A percentile compares a stretch with the other conserved stretches of the same genome.
Evolutionary conservation across 257 asterid species (phyloP).

Genomic region (Nicotiana knightiana): DNA sequence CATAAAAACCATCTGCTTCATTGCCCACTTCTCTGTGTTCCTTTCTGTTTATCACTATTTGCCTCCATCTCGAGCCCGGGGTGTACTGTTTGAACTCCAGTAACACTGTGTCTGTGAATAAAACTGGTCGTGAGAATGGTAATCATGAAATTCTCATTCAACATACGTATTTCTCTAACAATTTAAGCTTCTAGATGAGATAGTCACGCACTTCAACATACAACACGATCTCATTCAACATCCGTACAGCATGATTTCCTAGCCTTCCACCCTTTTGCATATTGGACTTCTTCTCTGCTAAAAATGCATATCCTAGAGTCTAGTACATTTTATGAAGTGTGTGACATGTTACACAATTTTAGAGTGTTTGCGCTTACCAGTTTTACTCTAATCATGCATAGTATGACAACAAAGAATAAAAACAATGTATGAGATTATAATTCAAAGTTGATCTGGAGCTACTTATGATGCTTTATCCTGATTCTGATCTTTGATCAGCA

Average conservation of each 20-base stretch:
- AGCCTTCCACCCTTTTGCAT: no score
- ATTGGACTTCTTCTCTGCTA: no score
- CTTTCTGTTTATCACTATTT: constrained; percentile 32
- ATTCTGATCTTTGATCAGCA: not conserved
- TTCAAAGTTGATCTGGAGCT: not conserved
- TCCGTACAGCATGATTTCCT: no score
- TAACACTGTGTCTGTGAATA: constrained; percentile 41
- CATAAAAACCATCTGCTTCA: constrained; percentile 68
- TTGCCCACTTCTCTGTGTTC: constrained; percentile 71
- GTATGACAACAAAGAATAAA: not conserved
- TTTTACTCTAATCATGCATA: not conserved
- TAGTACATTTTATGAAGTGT: not conserved
- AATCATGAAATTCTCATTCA: not conserved
- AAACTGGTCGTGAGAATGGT: not conserved
- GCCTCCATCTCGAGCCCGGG: constrained; percentile 70
- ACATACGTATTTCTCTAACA: not conserved
- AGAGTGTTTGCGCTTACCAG: not conserved
- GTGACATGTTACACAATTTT: not conserved
- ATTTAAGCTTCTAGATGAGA: not conserved
- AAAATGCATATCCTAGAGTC: not conserved
- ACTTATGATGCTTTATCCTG: not conserved
- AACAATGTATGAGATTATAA: not conserved
- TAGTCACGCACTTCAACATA: not conserved
- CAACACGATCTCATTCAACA: no score
- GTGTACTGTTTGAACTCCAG: constrained; percentile 84